Evolutionary conservation across 2,329 filamentous ascomycete genomes (phyloP).

Genomic region (Claviceps maximensis): DNA sequence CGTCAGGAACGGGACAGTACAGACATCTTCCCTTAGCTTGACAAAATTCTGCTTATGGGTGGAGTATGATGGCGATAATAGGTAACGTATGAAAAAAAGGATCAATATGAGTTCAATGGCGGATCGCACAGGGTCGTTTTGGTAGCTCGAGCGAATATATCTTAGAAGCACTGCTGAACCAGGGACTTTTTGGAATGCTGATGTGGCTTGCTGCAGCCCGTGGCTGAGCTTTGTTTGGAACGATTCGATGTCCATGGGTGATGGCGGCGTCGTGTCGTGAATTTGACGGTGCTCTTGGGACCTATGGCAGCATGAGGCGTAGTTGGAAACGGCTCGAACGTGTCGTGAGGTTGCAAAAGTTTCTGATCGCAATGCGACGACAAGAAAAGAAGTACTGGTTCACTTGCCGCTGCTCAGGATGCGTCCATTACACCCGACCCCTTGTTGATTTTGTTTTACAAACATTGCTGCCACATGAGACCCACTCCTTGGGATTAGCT

Average conservation of each 20-base stretch:
- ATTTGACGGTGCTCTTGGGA: background rate
- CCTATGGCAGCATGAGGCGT: background rate
- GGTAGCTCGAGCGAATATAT: slow-evolving; percentile 94
- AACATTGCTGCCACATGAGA: no score
- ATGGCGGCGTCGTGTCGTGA: background rate
- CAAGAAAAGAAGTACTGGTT: background rate
- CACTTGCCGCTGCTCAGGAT: background rate
- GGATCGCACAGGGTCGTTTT: slow-evolving; percentile 88
- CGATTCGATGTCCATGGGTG: slow-evolving; percentile 50
- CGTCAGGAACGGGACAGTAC: slow-evolving; percentile 5
- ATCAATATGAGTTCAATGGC: slow-evolving; percentile 88
- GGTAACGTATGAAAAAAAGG: slow-evolving; percentile 88
- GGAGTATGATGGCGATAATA: slow-evolving; percentile 83
- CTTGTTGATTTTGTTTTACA: no score
- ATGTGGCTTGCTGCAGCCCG: slow-evolving; percentile 37
- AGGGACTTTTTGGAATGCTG: slow-evolving; percentile 77
- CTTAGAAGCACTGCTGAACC: slow-evolving; percentile 88
- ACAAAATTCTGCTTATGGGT: slow-evolving; percentile 85
- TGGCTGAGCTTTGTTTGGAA: slow-evolving; percentile 38
- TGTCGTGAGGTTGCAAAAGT: background rate
- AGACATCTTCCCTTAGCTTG: slow-evolving; percentile 65
- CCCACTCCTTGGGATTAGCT: background rate
- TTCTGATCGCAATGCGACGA: background rate
- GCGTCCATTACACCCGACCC: no score
- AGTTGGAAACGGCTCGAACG: background rate